Base-by-base conservation (phyloP, 192 early-diverging fungal species). In the Rhizoclosmatium globosum region DNA sequence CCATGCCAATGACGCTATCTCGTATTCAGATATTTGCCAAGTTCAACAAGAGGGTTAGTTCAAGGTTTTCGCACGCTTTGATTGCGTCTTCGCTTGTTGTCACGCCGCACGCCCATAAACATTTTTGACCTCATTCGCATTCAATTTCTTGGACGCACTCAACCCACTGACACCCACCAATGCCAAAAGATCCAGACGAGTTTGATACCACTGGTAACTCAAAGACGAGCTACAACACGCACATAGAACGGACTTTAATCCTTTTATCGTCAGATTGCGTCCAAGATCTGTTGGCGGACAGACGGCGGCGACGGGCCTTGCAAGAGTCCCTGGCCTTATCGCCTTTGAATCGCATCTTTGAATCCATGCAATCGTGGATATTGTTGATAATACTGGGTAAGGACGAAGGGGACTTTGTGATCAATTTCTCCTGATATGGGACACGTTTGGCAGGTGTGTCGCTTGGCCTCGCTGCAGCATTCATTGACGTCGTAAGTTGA, bases 381-480 rank as follows among this genome's bases (percentile, higher is more conserved):
- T 92, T 98, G 4, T 88, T 97, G 2, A 86, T 90, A 3, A 71
- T 94, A 9, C 92, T 94, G n/a, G 95, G 94, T 77, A 21, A 31
- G 19, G 19, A 23, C 11, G 13, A 17, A 50, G 60, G 39, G 31
- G 31, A 31, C 31, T 31, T 31, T 31, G 31, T 31, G 31, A 31
- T 31, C 31, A 31, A 31, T 38, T 17, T 42, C 45, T 11, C 53
- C 45, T 41, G 31, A 19, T 39, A 3, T 13, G 21, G 44, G 38
- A 53, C 21, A 41, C 39, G 13, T 79, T 17, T 19, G 9, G 9
- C 61, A 83, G 86, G 86, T 43, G 60, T 85, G 17, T 58, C 80
- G 19, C 93, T 97, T 76, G 97, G 97, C 0, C 53, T 96, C 15
- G 91, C 94, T 76, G 94, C 95, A 3, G 93, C 94, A 47, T 87